Percentiles rank a stretch among this genome's conserved stretches.
phyloP scores from a whole-genome alignment of 495 filamentous ascomycete genomes.

The Hapsidospora chrysogenum region DNA sequence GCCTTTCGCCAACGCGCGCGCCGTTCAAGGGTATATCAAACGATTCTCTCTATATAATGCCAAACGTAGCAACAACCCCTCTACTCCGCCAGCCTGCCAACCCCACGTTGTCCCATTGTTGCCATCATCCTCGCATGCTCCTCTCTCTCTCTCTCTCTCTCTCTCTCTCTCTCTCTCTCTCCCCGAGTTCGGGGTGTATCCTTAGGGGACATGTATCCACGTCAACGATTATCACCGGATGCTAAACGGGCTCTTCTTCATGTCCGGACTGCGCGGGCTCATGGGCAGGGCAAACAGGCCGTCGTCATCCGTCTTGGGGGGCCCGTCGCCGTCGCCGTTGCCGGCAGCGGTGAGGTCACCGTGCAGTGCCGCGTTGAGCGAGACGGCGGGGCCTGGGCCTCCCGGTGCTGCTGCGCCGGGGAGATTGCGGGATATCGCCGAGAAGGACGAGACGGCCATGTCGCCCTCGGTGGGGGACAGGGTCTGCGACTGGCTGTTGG shows the following conservation, averaged over 20 bases:
- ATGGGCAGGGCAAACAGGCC: constrained; percentile 68
- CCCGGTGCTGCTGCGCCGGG: constrained; percentile 13
- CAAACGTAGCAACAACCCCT: too few relatives aligned
- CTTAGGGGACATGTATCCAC: background rate
- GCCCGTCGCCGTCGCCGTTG: constrained; percentile 41
- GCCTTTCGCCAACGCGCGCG: too few relatives aligned
- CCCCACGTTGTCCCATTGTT: background rate
- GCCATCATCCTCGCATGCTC: background rate
- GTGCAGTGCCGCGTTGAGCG: constrained; percentile 28
- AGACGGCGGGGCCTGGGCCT: constrained; percentile 18
- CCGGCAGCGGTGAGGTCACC: constrained; percentile 12
- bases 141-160: too few relatives aligned
- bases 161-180: too few relatives aligned
- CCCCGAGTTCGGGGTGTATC: too few relatives aligned
- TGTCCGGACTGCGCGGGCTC: constrained; percentile 64
- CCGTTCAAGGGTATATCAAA: too few relatives aligned
- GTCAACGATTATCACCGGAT: too few relatives aligned
- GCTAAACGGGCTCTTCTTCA: constrained; percentile 56
- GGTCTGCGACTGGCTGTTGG: constrained; percentile 16
- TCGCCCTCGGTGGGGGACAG: constrained; percentile 46
- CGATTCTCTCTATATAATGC: too few relatives aligned
- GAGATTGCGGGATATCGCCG: constrained; percentile 29
- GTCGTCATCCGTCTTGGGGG: constrained; percentile 34
- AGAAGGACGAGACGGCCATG: constrained; percentile 49
- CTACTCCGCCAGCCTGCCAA: too few relatives aligned